phyloP scores from a whole-genome alignment of 345 rosid genomes.

The Passiflora organensis region DNA sequence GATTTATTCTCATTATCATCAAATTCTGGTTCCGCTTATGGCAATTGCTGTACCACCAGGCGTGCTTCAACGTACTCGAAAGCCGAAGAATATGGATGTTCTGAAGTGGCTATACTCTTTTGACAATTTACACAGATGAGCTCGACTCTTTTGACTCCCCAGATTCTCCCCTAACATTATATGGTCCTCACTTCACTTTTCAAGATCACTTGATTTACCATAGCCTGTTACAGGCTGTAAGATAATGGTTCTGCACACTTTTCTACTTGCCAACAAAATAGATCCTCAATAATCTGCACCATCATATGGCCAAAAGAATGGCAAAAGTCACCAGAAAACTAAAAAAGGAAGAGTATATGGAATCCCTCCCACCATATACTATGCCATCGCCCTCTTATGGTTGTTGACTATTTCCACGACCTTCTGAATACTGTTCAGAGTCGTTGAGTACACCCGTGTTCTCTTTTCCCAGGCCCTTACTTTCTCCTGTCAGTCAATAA shows the following conservation, averaged over 20 bases:
- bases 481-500: background rate
- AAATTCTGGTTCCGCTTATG: too few relatives aligned
- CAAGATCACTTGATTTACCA: background rate
- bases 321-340: background rate
- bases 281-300: too few relatives aligned
- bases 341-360: background rate
- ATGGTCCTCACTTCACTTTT: background rate
- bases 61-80: too few relatives aligned
- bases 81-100: too few relatives aligned
- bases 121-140: background rate
- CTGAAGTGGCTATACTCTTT: too few relatives aligned
- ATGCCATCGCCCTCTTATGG: constrained; percentile 7
- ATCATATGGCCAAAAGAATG: background rate
- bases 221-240: background rate
- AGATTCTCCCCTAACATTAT: background rate
- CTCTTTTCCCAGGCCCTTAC: background rate
- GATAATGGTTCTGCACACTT: background rate
- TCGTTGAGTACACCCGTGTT: background rate
- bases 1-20: too few relatives aligned
- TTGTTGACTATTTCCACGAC: constrained; percentile 22
- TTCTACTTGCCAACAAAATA: background rate
- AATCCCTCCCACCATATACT: background rate
- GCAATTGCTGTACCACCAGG: too few relatives aligned
- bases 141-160: constrained; percentile 11
- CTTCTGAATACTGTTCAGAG: constrained; percentile 3